A percentile compares a stretch with the other conserved stretches of the same genome.
Conservation (phyloP, 83 land plant species). For the Picea abies region DNA sequence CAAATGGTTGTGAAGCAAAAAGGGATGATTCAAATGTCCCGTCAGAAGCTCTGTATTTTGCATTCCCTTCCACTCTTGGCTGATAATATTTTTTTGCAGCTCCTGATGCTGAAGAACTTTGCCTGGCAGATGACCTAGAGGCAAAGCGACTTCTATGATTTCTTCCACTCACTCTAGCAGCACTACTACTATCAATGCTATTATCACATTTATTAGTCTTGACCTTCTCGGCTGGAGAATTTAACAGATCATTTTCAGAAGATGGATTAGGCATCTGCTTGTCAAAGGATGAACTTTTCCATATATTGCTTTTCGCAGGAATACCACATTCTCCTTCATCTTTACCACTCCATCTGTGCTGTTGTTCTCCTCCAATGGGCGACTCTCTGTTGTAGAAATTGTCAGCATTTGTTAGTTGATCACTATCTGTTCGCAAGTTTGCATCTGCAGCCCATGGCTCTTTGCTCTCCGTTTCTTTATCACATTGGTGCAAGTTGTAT, state of each 20-base stretch:
- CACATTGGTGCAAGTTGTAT: slow-evolving; percentile 5
- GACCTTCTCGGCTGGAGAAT: slow-evolving; percentile 16
- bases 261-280: slow-evolving; percentile 24
- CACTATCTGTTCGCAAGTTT: background rate
- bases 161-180: slow-evolving; percentile 23
- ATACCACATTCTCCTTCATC: background rate
- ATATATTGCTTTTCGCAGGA: slow-evolving; percentile 1
- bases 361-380: background rate
- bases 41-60: background rate
- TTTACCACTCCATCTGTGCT: background rate
- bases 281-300: slow-evolving; percentile 17
- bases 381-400: background rate
- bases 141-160: slow-evolving; percentile 13
- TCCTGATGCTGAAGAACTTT: slow-evolving; percentile 24
- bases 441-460: background rate
- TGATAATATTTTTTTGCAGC: slow-evolving; percentile 25
- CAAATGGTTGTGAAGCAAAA: background rate
- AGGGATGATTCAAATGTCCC: slow-evolving; percentile 9
- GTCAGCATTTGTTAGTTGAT: background rate
- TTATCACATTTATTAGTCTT: background rate
- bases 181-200: slow-evolving; percentile 12
- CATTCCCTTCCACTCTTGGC: slow-evolving; percentile 36
- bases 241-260: slow-evolving; percentile 27
- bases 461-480: background rate
- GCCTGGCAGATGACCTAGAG: background rate